Evolutionary conservation across 2,329 filamentous ascomycete species (phyloP).

Genomic region (Penicillium italicum): DNA sequence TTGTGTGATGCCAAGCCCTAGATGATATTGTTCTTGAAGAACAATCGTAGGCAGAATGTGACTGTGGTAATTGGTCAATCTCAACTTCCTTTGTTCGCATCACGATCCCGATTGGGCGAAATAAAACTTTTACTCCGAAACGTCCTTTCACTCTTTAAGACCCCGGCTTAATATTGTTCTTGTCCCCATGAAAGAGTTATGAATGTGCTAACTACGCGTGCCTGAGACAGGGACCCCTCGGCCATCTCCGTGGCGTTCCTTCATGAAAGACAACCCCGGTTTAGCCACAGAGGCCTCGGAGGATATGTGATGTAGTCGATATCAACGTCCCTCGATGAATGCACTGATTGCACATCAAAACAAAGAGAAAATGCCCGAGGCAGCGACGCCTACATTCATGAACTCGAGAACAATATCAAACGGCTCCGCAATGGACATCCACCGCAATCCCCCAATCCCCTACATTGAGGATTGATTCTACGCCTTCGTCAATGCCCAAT

Average conservation of each 20-base stretch:
- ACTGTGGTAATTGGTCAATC: not conserved
- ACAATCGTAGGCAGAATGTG: constrained; percentile 2
- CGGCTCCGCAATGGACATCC: not conserved
- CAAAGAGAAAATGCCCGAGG: constrained; percentile 1
- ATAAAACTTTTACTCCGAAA: not conserved
- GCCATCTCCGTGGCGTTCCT: not conserved
- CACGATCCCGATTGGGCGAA: not conserved
- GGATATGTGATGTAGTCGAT: not conserved
- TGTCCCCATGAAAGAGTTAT: not conserved
- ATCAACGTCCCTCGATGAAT: not conserved
- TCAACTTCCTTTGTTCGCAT: not conserved
- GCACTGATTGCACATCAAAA: not conserved
- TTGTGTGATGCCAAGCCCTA: not conserved
- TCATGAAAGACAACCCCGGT: not conserved
- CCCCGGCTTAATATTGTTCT: constrained; percentile 7
- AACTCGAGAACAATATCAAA: constrained; percentile 5
- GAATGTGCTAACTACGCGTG: not conserved
- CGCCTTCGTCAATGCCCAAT: not conserved
- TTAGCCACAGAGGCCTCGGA: not conserved
- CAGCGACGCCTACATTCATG: not conserved
- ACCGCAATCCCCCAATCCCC: not conserved
- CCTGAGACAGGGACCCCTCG: not conserved
- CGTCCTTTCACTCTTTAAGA: not conserved
- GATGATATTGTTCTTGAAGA: constrained; percentile 4
- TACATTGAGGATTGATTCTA: not conserved